phyloP scores from a whole-genome alignment of 2,329 filamentous ascomycete species.

The Ceratocystis destructans region DNA sequence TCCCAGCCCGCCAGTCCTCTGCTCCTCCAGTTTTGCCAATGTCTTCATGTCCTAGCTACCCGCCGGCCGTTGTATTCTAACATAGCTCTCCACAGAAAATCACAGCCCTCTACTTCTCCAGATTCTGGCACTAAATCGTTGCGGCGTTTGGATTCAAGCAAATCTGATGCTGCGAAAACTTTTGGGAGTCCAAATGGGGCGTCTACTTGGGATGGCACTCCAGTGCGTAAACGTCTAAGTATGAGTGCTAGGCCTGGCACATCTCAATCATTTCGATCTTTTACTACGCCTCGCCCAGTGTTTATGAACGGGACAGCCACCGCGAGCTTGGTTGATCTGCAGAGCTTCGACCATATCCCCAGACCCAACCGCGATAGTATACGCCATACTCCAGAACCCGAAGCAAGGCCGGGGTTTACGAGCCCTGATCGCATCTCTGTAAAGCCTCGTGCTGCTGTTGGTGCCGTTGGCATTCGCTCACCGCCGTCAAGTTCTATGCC shows the following conservation, averaged over 20 bases:
- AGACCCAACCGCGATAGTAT: conserved; percentile 15
- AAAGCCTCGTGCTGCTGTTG: conserved; percentile 16
- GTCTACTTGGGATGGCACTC: conserved; percentile 12
- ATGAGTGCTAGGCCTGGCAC: conserved; percentile 19
- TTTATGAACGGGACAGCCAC: conserved; percentile 18
- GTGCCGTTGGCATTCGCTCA: neutral
- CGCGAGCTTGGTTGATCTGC: conserved; percentile 15
- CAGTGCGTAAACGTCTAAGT: conserved; percentile 7
- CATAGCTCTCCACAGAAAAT: conserved; percentile 7
- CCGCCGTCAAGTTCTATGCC: conserved; percentile 4
- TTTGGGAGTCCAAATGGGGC: neutral
- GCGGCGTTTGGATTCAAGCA: neutral
- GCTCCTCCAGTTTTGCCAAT: conserved; percentile 14
- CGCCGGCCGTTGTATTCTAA: neutral
- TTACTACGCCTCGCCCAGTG: conserved; percentile 16
- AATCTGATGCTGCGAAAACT: neutral
- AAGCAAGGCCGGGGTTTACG: conserved; percentile 5
- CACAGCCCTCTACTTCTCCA: conserved; percentile 1
- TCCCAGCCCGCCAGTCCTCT: too few relatives aligned
- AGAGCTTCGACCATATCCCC: conserved; percentile 14
- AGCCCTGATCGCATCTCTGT: conserved; percentile 15
- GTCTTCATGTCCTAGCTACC: neutral
- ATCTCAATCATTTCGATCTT: conserved; percentile 18
- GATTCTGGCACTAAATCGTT: conserved; percentile 6
- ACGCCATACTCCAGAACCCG: conserved; percentile 8